Conservation (phyloP, 495 filamentous ascomycete genomes). For the Penicillium paradoxum region DNA sequence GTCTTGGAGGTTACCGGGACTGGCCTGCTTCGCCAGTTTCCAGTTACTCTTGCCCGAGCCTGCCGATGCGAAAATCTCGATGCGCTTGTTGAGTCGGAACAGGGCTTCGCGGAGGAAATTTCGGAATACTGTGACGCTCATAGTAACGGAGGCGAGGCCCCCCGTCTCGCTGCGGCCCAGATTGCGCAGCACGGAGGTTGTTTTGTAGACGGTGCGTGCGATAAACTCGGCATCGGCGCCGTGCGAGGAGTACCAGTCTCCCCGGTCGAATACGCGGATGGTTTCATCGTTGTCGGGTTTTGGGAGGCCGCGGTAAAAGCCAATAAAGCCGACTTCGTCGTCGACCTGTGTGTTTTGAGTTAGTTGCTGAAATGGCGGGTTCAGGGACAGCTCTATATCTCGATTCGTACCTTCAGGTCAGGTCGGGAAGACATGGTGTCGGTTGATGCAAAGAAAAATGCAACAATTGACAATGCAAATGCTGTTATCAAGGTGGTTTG, state of each 20-base stretch:
- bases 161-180: slow-evolving; percentile 77
- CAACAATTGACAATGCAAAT: slow-evolving; percentile 2
- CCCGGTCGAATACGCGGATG: slow-evolving; percentile 87
- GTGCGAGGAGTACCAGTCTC: slow-evolving; percentile 93
- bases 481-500: slow-evolving; percentile 5
- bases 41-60: slow-evolving; percentile 69
- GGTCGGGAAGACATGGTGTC: slow-evolving; percentile 79
- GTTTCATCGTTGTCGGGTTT: slow-evolving; percentile 54
- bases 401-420: slow-evolving; percentile 68
- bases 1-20: slow-evolving; percentile 93
- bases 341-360: slow-evolving; percentile 59
- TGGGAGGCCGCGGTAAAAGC: slow-evolving; percentile 81
- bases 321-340: slow-evolving; percentile 93
- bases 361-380: background rate
- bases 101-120: slow-evolving; percentile 94
- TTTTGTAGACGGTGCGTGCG: slow-evolving; percentile 92
- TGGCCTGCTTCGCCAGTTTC: slow-evolving; percentile 87
- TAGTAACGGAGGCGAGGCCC: slow-evolving; percentile 84
- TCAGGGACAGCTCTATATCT: background rate
- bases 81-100: slow-evolving; percentile 79
- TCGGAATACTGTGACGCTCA: slow-evolving; percentile 88
- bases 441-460: slow-evolving; percentile 11
- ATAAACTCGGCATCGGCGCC: slow-evolving; percentile 91
- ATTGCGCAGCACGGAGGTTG: slow-evolving; percentile 88
- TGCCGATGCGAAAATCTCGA: slow-evolving; percentile 81